Percentiles rank a stretch among this genome's conserved stretches.
Evolutionary conservation across 495 filamentous ascomycete species (phyloP).

Genomic region (Aspergillus kassunensis): DNA sequence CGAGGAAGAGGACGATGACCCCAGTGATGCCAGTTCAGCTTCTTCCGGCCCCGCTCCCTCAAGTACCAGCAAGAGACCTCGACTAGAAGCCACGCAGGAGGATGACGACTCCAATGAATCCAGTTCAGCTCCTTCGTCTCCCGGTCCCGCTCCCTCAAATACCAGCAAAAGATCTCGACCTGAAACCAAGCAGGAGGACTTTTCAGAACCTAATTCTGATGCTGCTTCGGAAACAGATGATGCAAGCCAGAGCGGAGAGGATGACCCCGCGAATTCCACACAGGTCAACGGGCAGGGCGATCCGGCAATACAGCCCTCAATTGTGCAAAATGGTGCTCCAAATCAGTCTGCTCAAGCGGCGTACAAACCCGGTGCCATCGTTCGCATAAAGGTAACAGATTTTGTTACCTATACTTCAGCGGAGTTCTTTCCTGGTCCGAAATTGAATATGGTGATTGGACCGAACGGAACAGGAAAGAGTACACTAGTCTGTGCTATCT

Average conservation of each 20-base stretch:
- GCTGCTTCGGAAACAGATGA: conserved; percentile 2
- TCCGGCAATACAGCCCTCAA: background rate
- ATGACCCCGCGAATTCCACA: background rate
- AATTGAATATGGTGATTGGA: conserved; percentile 97
- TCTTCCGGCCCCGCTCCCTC: conserved; percentile 17
- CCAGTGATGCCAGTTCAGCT: conserved; percentile 21
- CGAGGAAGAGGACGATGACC: conserved; percentile 26
- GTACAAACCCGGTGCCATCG: conserved; percentile 80
- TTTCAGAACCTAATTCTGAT: conserved; percentile 6
- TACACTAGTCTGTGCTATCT: conserved; percentile 95
- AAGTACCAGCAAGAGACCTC: conserved; percentile 32
- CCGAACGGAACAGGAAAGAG: conserved; percentile 98
- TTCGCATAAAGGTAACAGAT: conserved; percentile 79
- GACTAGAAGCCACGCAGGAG: conserved; percentile 21
- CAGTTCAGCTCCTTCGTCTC: conserved; percentile 18
- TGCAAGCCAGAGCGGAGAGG: background rate
- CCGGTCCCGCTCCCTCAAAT: conserved; percentile 15
- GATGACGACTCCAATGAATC: conserved; percentile 26
- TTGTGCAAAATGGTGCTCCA: conserved; percentile 3
- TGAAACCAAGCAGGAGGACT: conserved; percentile 14
- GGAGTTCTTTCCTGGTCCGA: conserved; percentile 85
- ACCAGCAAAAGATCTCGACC: conserved; percentile 35
- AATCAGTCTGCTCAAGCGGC: conserved; percentile 19
- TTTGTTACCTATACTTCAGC: conserved; percentile 94
- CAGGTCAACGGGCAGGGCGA: background rate